Percentiles rank a stretch among this genome's conserved stretches.
These are phyloP conservation scores for Annulohypoxylon truncatum DNA, from an alignment of 2,329 filamentous ascomycete species.

Conservation along the genomic window DNA sequence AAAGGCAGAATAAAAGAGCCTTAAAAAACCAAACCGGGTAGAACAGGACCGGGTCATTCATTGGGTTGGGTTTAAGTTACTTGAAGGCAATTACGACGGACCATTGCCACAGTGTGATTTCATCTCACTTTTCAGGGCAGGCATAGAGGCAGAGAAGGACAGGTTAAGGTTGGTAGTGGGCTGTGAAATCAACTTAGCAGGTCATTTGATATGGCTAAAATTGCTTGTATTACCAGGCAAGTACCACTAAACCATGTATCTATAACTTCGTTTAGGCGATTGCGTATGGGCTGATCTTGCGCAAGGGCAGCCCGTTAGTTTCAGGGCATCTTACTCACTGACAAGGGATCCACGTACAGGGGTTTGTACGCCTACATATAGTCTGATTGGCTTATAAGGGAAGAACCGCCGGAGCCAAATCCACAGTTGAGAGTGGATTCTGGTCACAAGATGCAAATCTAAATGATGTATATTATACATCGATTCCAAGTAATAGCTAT, in stretches of 20 bases:
- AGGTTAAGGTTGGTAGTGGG: conserved; percentile 21
- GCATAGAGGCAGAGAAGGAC: not conserved
- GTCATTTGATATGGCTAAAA: conserved; percentile 41
- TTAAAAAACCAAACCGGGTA: conserved; percentile 30
- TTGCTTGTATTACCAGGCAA: conserved; percentile 1
- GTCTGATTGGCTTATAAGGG: conserved; percentile 26
- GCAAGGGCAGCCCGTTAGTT: conserved; percentile 36
- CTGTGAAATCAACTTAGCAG: conserved; percentile 33
- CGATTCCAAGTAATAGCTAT: conserved; percentile 12
- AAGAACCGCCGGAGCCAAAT: conserved; percentile 36
- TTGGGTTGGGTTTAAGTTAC: conserved; percentile 13
- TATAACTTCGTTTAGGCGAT: conserved; percentile 32
- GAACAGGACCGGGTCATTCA: conserved; percentile 16
- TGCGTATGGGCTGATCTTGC: conserved; percentile 36
- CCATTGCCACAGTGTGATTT: conserved; percentile 40
- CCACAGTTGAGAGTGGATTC: conserved; percentile 36
- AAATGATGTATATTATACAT: conserved; percentile 33
- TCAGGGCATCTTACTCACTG: conserved; percentile 33
- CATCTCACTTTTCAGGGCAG: conserved; percentile 29
- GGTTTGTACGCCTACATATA: not conserved
- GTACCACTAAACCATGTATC: conserved; percentile 29
- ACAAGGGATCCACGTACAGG: conserved; percentile 25
- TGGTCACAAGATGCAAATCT: conserved; percentile 42
- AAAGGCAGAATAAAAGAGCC: conserved; percentile 21
- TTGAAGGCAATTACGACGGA: conserved; percentile 32